Conservation (phyloP, 257 asterid species). For the Linderniella brevidens region DNA sequence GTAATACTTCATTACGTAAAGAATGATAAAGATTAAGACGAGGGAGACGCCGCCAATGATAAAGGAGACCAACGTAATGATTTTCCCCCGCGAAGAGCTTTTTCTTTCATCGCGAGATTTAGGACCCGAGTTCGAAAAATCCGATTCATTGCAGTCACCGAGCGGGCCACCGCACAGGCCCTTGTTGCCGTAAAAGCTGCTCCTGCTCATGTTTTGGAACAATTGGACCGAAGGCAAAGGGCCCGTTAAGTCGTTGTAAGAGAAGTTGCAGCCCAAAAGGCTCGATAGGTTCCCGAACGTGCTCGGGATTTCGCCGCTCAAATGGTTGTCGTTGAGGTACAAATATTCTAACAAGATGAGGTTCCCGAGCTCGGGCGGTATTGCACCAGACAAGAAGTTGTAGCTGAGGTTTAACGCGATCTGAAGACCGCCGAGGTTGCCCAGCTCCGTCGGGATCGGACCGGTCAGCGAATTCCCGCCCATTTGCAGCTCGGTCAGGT, state of each 20-base stretch:
- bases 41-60: constrained; percentile 82
- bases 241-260: constrained; percentile 59
- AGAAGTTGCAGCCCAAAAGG: constrained; percentile 76
- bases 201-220: constrained; percentile 53
- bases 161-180: constrained; percentile 86
- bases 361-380: constrained; percentile 73
- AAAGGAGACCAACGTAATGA: constrained; percentile 45
- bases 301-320: constrained; percentile 74
- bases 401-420: constrained; percentile 72
- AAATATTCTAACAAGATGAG: constrained; percentile 62
- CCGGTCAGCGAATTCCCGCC: constrained; percentile 69
- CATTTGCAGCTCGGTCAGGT: constrained; percentile 78
- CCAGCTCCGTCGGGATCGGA: constrained; percentile 61
- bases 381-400: constrained; percentile 54
- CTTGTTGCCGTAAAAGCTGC: constrained; percentile 62
- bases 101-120: constrained; percentile 1
- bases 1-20: constrained; percentile 48
- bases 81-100: constrained; percentile 33
- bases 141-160: constrained; percentile 32
- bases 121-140: constrained; percentile 13
- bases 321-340: constrained; percentile 49
- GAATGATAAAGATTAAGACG: constrained; percentile 37
- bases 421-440: constrained; percentile 57
- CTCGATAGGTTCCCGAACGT: constrained; percentile 62
- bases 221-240: constrained; percentile 54